phyloP scores from a whole-genome alignment of 2,329 filamentous ascomycete genomes.

The Claviceps sp. region DNA sequence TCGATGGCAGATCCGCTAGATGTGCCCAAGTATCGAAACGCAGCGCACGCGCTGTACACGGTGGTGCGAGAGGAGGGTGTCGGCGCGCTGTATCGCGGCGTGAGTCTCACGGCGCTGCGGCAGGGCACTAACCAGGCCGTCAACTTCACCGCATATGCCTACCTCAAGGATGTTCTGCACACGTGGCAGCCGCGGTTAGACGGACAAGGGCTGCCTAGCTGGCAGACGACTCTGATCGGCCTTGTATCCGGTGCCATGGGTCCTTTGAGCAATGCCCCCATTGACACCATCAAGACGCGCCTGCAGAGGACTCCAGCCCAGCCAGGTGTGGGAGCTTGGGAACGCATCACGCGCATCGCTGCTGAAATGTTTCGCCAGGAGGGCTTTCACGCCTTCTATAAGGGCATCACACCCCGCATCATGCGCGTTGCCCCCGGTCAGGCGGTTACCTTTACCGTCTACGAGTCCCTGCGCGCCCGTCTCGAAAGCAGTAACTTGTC shows the following conservation, averaged over 20 bases:
- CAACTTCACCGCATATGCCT: slow-evolving; percentile 96
- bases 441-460: slow-evolving; percentile 64
- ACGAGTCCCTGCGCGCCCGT: slow-evolving; percentile 62
- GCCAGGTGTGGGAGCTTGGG: slow-evolving; percentile 66
- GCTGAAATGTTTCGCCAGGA: slow-evolving; percentile 81
- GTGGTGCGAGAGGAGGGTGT: slow-evolving; percentile 84
- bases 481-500: slow-evolving; percentile 52
- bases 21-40: slow-evolving; percentile 93
- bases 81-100: slow-evolving; percentile 80
- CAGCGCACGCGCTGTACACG: slow-evolving; percentile 69
- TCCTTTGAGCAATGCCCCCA: slow-evolving; percentile 89
- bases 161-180: slow-evolving; percentile 73
- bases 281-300: slow-evolving; percentile 97
- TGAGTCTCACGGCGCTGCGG: slow-evolving; percentile 80
- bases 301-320: slow-evolving; percentile 80
- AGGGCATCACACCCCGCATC: slow-evolving; percentile 93
- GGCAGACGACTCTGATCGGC: slow-evolving; percentile 83
- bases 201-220: slow-evolving; percentile 56
- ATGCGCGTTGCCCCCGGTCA: slow-evolving; percentile 97
- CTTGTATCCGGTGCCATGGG: slow-evolving; percentile 90
- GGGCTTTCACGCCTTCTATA: slow-evolving; percentile 90
- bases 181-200: slow-evolving; percentile 52
- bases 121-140: slow-evolving; percentile 97
- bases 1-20: slow-evolving; percentile 94
- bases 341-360: slow-evolving; percentile 66